Evolutionary conservation across 495 filamentous ascomycete genomes (phyloP), one percentile per base, ranked within the genome.

Genomic region (Durotheca rogersii): DNA sequence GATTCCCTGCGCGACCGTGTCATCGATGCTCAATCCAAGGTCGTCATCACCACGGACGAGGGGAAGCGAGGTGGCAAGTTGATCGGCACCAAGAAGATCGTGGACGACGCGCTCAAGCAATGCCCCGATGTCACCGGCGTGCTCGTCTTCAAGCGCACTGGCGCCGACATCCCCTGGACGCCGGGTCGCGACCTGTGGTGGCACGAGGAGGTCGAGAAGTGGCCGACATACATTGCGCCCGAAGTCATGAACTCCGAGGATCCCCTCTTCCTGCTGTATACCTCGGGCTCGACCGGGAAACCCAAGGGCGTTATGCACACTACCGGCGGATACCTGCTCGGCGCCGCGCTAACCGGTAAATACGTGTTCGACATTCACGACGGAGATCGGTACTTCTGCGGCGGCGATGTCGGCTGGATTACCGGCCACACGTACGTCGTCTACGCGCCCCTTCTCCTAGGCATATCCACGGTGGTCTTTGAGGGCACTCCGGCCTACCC

Each of bases 371-470:
- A 99, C 66, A 93, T 99, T 55, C 93, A 99, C 58, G 85, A 90
- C 37, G 83, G 82, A 41, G 93, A 99, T 70, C 81, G 79, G 45
- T 96, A 90, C 77, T 97, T 96, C 81, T 97, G 93, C 61, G 93
- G 89, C 68, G 94, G 94, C 67, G 93, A 99, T 65, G 90, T 99
- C 41, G 93, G 93, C 58, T 99, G 93, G 93, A 97, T 99, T 65
- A 97, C 94, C 35, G 93, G 93, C n/a, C 93, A 99, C 72, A 96
- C 93, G 36, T 99, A 99, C 63, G 93, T 96, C 39, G 92, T 99
- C 20, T 99, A 99, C 64, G 89, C 93, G 7, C 93, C 93, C 44
- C 79, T 99, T 33, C 76, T 99, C 3, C 79, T 97, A 31, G 93
- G 93, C 74, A 84, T 95, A 53, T 80, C 92, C 17, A 97, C 93